Evolutionary conservation across 2,329 filamentous ascomycete species (phyloP).

Genomic region (Colletotrichum sublineola): DNA sequence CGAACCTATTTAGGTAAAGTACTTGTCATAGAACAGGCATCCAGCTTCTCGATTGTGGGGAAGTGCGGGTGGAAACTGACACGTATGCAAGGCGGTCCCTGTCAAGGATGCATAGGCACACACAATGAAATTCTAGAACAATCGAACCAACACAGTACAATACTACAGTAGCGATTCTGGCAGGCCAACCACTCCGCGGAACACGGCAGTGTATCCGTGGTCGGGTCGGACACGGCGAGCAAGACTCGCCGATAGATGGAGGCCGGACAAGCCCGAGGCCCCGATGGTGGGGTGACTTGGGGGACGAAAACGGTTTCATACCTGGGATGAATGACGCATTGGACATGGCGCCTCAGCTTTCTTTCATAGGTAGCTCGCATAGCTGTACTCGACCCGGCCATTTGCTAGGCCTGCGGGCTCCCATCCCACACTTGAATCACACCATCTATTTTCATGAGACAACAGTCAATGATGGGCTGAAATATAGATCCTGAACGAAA

Average conservation of each 20-base stretch:
- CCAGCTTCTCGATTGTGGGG: background rate
- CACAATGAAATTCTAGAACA: too few species aligned
- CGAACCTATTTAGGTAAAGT: too few species aligned
- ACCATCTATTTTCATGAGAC: conserved; percentile 31
- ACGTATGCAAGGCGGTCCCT: too few species aligned
- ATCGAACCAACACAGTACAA: too few species aligned
- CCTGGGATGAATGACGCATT: conserved; percentile 33
- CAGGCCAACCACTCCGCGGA: too few species aligned
- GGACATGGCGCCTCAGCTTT: conserved; percentile 8
- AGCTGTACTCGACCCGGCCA: conserved; percentile 3
- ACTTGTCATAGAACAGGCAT: too few species aligned
- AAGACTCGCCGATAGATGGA: conserved; percentile 27
- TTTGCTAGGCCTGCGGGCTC: conserved; percentile 19
- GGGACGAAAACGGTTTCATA: conserved; percentile 37
- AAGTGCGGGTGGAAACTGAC: background rate
- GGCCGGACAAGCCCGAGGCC: conserved; percentile 32
- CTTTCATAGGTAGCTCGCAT: background rate
- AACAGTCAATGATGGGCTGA: background rate
- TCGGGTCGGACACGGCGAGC: conserved; percentile 22
- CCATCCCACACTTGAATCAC: conserved; percentile 21
- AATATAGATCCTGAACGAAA: background rate
- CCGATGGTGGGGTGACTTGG: background rate
- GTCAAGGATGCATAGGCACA: too few species aligned
- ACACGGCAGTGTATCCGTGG: conserved; percentile 8
- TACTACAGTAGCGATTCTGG: too few species aligned